A percentile compares a stretch with the other conserved stretches of the same genome.
phyloP scores from a whole-genome alignment of 2,329 filamentous ascomycete species.

The Pyrenophora graminea region DNA sequence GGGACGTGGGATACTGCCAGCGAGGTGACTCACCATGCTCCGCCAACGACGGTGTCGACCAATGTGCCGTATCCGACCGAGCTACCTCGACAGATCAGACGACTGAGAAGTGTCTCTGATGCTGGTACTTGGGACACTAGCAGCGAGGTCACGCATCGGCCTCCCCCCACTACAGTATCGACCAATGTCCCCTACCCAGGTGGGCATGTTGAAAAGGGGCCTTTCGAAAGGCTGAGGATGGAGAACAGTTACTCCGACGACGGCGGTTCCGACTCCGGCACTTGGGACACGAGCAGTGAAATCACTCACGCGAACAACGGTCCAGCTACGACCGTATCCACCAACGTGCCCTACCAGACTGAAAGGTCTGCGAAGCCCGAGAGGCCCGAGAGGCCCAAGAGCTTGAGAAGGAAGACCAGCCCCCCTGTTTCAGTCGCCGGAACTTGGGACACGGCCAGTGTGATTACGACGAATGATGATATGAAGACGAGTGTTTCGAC shows the following conservation, averaged over 20 bases:
- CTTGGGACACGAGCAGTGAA: conserved; percentile 15
- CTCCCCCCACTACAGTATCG: conserved; percentile 9
- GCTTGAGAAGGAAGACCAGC: conserved; percentile 8
- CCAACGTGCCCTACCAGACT: conserved; percentile 6
- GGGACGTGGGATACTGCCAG: conserved; percentile 7
- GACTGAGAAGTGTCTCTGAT: conserved; percentile 9
- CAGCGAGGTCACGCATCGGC: conserved; percentile 8
- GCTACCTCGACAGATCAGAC: conserved; percentile 5
- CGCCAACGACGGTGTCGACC: conserved; percentile 12
- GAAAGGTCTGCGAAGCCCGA: neutral
- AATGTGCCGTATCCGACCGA: conserved; percentile 8
- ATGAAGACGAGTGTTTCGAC: conserved; percentile 12
- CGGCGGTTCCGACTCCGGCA: conserved; percentile 10
- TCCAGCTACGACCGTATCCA: conserved; percentile 7
- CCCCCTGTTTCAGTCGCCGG: conserved; percentile 5
- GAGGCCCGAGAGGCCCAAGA: conserved; percentile 2
- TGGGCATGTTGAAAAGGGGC: conserved; percentile 2
- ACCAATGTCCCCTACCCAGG: conserved; percentile 12
- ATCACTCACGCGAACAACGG: conserved; percentile 13
- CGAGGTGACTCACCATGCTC: conserved; percentile 1
- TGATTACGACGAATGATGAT: conserved; percentile 11
- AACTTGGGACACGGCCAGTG: conserved; percentile 14
- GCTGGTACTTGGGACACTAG: conserved; percentile 12
- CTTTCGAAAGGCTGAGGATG: conserved; percentile 10
- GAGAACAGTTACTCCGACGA: conserved; percentile 9